phyloP scores from a whole-genome alignment of 2,329 filamentous ascomycete species.

The Penicillium sp. region DNA sequence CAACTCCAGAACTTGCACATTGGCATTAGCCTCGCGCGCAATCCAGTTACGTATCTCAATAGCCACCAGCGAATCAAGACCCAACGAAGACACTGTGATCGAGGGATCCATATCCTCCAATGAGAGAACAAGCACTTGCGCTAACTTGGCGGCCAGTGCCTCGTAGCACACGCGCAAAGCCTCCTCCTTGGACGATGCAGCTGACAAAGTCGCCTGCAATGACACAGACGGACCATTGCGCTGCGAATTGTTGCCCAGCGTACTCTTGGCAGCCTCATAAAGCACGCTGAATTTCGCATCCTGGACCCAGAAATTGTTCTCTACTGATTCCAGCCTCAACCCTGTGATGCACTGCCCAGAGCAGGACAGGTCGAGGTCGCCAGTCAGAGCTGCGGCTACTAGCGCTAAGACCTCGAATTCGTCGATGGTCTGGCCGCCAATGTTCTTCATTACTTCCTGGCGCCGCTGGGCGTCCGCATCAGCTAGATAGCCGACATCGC shows the following conservation, averaged over 20 bases:
- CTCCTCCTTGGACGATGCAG: constrained; percentile 45
- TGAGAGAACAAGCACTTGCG: constrained; percentile 52
- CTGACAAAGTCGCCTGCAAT: constrained; percentile 47
- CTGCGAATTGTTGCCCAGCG: constrained; percentile 7
- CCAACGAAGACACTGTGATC: constrained; percentile 23
- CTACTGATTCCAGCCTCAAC: constrained; percentile 43
- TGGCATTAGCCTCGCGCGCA: constrained; percentile 29
- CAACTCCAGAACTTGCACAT: constrained; percentile 33
- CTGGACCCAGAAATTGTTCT: constrained; percentile 53
- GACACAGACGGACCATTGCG: constrained; percentile 36
- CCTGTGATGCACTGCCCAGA: constrained; percentile 56
- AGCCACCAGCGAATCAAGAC: constrained; percentile 25
- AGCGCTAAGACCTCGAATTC: constrained; percentile 58
- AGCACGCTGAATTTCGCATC: constrained; percentile 58
- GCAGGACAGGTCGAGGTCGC: constrained; percentile 45
- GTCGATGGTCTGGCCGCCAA: constrained; percentile 22
- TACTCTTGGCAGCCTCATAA: constrained; percentile 41
- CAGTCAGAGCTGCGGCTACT: constrained; percentile 52
- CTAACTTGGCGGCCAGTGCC: constrained; percentile 51
- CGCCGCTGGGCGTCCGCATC: constrained; percentile 19
- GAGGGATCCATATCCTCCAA: constrained; percentile 49
- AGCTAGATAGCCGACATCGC: constrained; percentile 26
- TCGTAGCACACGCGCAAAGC: constrained; percentile 48
- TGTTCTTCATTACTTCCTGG: constrained; percentile 27
- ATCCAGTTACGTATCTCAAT: constrained; percentile 30